Evolutionary conservation across 257 asterid species (phyloP).

Genomic region (Solanum lycopersicoides): DNA sequence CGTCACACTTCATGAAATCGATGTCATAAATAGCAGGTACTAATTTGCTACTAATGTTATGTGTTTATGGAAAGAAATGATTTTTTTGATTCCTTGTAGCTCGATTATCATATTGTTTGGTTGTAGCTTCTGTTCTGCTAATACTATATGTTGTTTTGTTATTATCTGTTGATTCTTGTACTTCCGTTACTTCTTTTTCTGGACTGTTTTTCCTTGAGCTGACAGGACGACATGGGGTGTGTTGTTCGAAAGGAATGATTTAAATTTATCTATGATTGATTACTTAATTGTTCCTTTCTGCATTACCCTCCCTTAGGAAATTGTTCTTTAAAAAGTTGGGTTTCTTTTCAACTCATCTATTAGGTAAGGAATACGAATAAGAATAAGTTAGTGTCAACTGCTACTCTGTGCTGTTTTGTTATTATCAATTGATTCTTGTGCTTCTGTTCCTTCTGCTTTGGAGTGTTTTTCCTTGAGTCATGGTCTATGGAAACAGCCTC

Average conservation of each 20-base stretch:
- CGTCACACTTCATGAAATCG: conserved; percentile 82
- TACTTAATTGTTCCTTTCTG: neutral
- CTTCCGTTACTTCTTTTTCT: no score
- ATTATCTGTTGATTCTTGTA: neutral
- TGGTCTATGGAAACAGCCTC: neutral
- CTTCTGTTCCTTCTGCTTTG: neutral
- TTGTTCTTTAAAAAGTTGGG: neutral
- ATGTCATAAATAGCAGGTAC: conserved; percentile 90
- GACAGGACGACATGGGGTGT: neutral
- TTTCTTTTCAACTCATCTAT: no score
- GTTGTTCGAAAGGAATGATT: neutral
- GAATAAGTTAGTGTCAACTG: neutral
- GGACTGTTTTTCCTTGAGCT: no score
- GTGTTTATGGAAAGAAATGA: neutral
- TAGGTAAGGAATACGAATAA: neutral
- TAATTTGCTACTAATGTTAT: neutral
- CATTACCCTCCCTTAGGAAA: neutral
- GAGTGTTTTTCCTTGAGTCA: neutral
- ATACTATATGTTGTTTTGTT: neutral
- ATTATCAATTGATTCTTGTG: neutral
- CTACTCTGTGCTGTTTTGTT: neutral
- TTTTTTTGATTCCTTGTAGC: neutral
- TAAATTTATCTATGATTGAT: neutral
- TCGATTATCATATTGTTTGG: neutral
- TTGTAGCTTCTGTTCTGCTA: neutral